Base-by-base conservation (phyloP, 1,284 basidiomycete genomes). In the Ceratobasidium sp. region DNA sequence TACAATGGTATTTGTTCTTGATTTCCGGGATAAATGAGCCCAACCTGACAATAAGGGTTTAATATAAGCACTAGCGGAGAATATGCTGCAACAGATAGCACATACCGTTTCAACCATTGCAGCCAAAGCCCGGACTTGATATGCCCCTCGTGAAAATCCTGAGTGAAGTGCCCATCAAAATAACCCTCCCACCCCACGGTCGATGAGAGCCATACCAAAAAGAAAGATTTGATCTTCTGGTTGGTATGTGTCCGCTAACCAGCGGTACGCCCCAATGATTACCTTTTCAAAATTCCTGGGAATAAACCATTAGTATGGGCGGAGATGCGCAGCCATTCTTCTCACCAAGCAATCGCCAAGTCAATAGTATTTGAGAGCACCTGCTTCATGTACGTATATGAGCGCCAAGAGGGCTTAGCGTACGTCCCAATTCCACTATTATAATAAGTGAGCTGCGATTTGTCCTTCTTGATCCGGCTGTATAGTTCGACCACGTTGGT, bases 111-210 rank as follows among this genome's bases (percentile, higher is more conserved):
- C 76, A 61, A 85, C 83, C 85, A 86, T 85, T 0, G 77, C 84
- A 0, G 85, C 83, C 1, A 85, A 76, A 1, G 79, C 80, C 2
- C 85, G 82, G 11, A 82, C 84, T 79, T 86, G 84, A 77, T 84
- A 86, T 24, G 85, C 84, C 14, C 84, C 85, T 31, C 85, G 80
- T 58, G 84, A 85, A 75, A 85, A 86, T 11, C 85, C 85, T 85
- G 53, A 46, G 24, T 6, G 27, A 27, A 2, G 4, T 24, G 13
- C 6, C 13, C 9, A 43, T 46, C 31, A 13, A 3, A 16, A 22
- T 8, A 48, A 16, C 22, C 31, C 27, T 14, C 5, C 22, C 5
- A 58, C 7, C 7, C 29, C 11, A 14, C 19, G 7, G 16, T 16
- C 13, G n/a, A 49, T 11, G 11, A 27, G 19, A 58, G 4, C 19